Evolutionary conservation across 2,329 filamentous ascomycete genomes (phyloP), one percentile per base, ranked within the genome.

Genomic region (Fusarium continuum): DNA sequence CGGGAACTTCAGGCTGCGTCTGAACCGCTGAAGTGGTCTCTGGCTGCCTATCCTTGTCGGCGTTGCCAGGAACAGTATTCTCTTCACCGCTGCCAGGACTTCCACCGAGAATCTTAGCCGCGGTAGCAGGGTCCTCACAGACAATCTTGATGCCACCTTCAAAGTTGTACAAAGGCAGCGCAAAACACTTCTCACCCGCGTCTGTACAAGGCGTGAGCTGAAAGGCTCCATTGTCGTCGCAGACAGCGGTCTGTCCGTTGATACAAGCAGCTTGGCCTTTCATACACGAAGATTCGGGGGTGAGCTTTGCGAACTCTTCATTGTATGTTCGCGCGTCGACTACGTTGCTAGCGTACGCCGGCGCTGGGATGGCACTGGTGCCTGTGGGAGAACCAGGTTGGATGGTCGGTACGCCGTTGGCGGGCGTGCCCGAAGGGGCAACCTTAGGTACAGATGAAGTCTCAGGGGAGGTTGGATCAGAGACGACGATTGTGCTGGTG

Each of bases 221-320:
- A 65, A 83, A 87, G 1, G 65, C 69, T 16, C 80, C 80, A 6
- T 59, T 54, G 10, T 61, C 56, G 23, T 73, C 72, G 67, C 86
- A 88, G 13, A 70, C 70, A n/a, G 77, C 84, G 5, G 82, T 67
- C 44, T 80, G 77, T 19, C 83, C 82, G 13, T 76, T 70, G 38
- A 88, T 80, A 49, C 85, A 88, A 5, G 85, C 84, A 4, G 79
- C 76, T 54, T 86, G 81, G 22, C 75, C 76, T 2, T 69, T 48
- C 0, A 65, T 69, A 68, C 85, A 88, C 45, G 80, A 76, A 4
- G 82, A 81, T 17, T 79, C 63, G 6, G 77, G 73, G 1, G 78
- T 81, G 28, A 84, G 73, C 2, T 65, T 70, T 22, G 76, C 75
- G 58, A 83, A 85, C 20, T 81, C 60, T 9, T 73, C 61, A 70